Base-by-base conservation (phyloP, 169 alveolate genomes). In the Condylostoma magnum region DNA sequence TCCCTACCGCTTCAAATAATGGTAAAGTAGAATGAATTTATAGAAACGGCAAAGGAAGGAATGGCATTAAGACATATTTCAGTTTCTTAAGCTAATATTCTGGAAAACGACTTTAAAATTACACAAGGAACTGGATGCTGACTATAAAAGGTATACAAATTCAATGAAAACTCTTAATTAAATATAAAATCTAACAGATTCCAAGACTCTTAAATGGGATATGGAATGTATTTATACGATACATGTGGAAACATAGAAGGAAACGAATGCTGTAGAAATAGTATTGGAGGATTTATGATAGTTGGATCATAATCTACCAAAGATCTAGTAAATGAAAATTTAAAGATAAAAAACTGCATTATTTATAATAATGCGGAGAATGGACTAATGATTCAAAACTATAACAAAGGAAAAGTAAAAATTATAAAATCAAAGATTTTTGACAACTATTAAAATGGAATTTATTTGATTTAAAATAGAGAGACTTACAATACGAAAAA, bases 211-310 rank as follows among this genome's bases (percentile, higher is more conserved):
- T 50, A 33, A 2, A 18, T 51, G 15, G 76, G 76, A 0, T 67
- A 67, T 31, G 76, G 76, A 1, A 18, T 67, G n/a, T 67, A 67
- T 27, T n/a, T 67, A 8, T 67, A 67, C 28, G 76, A 67, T 47
- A 36, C 76, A 12, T 60, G 76, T 15, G 60, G 76, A 3, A 25
- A 15, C 20, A 2, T 67, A 4, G 53, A 67, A 10, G 50, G 31
- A 20, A 67, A 67, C 20, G 76, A 67, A 50, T 0, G 30, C 28
- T 25, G 46, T 4, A 44, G 66, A 20, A 67, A 67, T 36, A 50
- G 52, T 28, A 15, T 67, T 5, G 76, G 76, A 46, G 76, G 76
- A 31, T n/a, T 67, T 3, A 50, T 67, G 65, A 53, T 50, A 0
- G 76, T 50, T 3, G 76, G 76, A 4, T 31, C 53, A 5, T 30